Evolutionary conservation across 2,329 filamentous ascomycete genomes (phyloP).

Genomic region (Claviceps pazoutovae): DNA sequence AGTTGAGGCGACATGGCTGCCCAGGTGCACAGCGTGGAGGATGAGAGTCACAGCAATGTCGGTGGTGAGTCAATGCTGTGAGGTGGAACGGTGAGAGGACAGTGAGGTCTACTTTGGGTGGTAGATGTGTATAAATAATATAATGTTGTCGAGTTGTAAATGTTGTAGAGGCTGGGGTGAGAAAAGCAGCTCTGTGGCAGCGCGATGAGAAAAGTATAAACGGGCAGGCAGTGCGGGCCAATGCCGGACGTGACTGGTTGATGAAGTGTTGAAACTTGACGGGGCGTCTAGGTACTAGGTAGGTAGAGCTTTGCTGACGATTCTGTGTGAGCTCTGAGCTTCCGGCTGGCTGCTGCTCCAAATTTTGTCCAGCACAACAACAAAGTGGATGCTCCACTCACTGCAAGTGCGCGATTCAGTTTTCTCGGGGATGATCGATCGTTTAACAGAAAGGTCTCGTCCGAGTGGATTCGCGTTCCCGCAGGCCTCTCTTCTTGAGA

Average conservation of each 20-base stretch:
- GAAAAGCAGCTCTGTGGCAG: too few species aligned
- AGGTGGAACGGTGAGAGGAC: neutral
- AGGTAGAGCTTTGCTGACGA: neutral
- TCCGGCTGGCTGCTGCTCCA: neutral
- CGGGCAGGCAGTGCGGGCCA: neutral
- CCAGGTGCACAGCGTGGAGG: constrained; percentile 1
- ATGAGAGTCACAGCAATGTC: constrained; percentile 1
- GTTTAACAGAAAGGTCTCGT: neutral
- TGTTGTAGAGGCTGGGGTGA: too few species aligned
- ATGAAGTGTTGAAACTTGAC: too few species aligned
- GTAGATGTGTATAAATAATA: too few species aligned
- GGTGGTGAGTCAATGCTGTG: neutral
- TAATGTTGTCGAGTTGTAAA: too few species aligned
- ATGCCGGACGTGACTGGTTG: neutral
- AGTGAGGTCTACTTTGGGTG: too few species aligned
- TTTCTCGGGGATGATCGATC: too few species aligned
- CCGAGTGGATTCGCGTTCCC: neutral
- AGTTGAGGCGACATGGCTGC: constrained; percentile 5
- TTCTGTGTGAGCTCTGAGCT: neutral
- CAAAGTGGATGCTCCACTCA: neutral
- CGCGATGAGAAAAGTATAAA: too few species aligned
- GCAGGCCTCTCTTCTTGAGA: neutral
- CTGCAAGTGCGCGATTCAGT: neutral
- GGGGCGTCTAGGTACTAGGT: neutral
- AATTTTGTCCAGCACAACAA: neutral